Evolutionary conservation across 108 stramenopile genomes (phyloP).

Genomic region (Aurantiochytrium sp.): DNA sequence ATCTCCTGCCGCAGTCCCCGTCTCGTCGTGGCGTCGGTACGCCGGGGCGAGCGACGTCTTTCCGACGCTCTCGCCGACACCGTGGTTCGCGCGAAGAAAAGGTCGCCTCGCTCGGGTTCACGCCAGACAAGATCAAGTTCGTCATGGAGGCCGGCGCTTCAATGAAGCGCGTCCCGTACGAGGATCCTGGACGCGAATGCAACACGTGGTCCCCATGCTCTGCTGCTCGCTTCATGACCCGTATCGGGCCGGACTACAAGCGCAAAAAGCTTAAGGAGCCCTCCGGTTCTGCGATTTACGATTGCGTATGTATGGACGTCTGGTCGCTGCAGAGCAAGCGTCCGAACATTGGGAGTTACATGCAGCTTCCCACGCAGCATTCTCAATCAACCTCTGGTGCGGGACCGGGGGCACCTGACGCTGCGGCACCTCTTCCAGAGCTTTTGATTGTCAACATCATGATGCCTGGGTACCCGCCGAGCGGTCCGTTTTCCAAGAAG

Average conservation of each 20-base stretch:
- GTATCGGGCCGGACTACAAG: slow-evolving; percentile 10
- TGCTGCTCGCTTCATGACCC: not conserved
- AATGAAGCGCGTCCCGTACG: slow-evolving; percentile 7
- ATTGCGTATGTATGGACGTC: not conserved
- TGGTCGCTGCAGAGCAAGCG: slow-evolving; percentile 3
- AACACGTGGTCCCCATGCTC: not conserved
- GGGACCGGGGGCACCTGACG: not conserved
- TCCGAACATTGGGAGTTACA: not conserved
- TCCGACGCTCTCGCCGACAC: not conserved
- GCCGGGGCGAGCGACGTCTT: not conserved
- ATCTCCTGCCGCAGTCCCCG: not conserved
- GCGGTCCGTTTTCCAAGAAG: slow-evolving; percentile 15
- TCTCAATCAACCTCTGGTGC: not conserved
- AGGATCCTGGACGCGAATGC: not conserved
- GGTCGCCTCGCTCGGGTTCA: not conserved
- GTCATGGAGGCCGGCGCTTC: slow-evolving; percentile 13
- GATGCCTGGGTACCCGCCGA: slow-evolving; percentile 11
- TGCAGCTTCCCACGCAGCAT: not conserved
- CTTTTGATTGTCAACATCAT: slow-evolving; percentile 11
- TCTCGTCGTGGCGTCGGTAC: not conserved
- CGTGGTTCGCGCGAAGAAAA: not conserved
- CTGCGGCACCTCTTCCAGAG: not conserved
- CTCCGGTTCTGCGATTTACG: not conserved
- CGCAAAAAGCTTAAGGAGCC: not conserved
- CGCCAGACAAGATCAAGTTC: not conserved